Evolutionary conservation across 2,329 filamentous ascomycete species (phyloP), one percentile per base, ranked within the genome.

Genomic region (Fusarium pilosicola): DNA sequence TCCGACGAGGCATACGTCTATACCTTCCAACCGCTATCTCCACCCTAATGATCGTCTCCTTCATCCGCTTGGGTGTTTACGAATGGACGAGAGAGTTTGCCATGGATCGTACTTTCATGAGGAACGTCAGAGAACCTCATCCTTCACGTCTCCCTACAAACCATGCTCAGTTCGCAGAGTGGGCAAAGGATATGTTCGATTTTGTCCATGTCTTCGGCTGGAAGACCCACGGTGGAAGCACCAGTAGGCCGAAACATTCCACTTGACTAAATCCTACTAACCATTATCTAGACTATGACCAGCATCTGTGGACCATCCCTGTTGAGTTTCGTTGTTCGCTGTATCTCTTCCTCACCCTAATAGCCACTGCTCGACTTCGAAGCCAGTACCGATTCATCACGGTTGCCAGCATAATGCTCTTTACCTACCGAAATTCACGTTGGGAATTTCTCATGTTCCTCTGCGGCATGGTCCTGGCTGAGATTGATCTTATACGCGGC

Each of bases 261-360:
- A 8, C 28, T 9, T 41, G 8, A 6, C 26, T 36, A 7, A 42
- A 14, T 17, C 10, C 22, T n/a, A 22, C 52, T 61, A 48, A 62
- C 48, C 13, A 34, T 49, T 24, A 32, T 36, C 13, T 59, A 79
- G 83, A 79, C 28, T 89, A 90, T 74, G 88, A 90, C 74, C 84
- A 88, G 32, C 89, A 91, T 70, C 80, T 91, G 30, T 91, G 89
- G 89, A 91, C 89, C 10, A 90, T 91, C 48, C 89, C 89, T 6
- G 85, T 90, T 52, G 89, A 91, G 78, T 90, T 89, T 75, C 84
- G 87, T 67, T 88, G 86, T 78, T 89, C 88, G 6, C 85, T 91
- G 77, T 83, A 88, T 65, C 83, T 91, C 15, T 91, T 90, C 78
- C 79, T 90, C 13, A 83, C 84, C 18, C 79, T 89, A 28, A 67